A percentile compares a stretch with the other conserved stretches of the same genome.
phyloP scores from a whole-genome alignment of 805 yeast species.

The Teunomyces panamensis region DNA sequence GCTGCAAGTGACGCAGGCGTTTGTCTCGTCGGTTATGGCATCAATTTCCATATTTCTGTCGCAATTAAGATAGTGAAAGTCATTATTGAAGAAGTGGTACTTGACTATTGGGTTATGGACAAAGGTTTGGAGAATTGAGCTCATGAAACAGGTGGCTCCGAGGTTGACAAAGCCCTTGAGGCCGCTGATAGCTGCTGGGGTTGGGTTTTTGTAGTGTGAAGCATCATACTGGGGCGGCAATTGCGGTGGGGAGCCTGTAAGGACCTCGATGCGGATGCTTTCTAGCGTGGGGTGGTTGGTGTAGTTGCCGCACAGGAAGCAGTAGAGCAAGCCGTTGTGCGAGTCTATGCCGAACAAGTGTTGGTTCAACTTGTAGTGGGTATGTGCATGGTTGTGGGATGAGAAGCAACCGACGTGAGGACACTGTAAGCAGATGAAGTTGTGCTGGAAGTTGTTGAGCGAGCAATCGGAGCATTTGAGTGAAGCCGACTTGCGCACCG shows the following conservation, averaged over 20 bases:
- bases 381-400: slow-evolving; percentile 29
- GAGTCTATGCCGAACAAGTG: slow-evolving; percentile 57
- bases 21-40: slow-evolving; percentile 23
- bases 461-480: slow-evolving; percentile 53
- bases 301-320: slow-evolving; percentile 76
- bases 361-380: slow-evolving; percentile 30
- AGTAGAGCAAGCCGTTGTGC: slow-evolving; percentile 63
- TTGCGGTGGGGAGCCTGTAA: neutral
- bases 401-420: slow-evolving; percentile 69
- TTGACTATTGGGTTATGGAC: slow-evolving; percentile 88
- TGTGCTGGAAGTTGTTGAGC: slow-evolving; percentile 38
- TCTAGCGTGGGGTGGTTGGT: slow-evolving; percentile 62
- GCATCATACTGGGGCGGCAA: neutral
- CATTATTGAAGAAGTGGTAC: slow-evolving; percentile 67
- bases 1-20: slow-evolving; percentile 78
- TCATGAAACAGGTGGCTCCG: slow-evolving; percentile 98
- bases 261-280: slow-evolving; percentile 35
- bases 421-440: slow-evolving; percentile 70
- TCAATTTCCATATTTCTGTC: slow-evolving; percentile 24
- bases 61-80: slow-evolving; percentile 61
- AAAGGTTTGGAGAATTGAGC: slow-evolving; percentile 83
- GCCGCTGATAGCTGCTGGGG: slow-evolving; percentile 64
- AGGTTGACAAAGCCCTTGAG: slow-evolving; percentile 84
- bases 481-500: slow-evolving; percentile 41
- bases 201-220: slow-evolving; percentile 34